Conservation (phyloP, 371 early-diverging fungal species). For the Mucor velutinosus region DNA sequence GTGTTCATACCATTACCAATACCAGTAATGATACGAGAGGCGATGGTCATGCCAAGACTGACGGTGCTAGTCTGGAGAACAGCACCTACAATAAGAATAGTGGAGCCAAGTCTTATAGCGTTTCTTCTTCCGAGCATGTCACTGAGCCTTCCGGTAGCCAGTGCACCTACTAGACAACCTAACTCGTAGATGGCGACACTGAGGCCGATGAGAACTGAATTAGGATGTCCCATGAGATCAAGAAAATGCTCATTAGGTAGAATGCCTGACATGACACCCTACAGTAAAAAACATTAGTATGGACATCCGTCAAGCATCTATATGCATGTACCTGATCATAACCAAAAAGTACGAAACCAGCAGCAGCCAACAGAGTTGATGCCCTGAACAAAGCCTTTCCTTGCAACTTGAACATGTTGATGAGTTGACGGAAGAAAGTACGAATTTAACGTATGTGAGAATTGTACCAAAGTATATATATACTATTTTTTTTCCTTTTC, state of each 20-base stretch:
- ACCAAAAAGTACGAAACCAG: constrained; percentile 40
- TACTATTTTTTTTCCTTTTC: neutral
- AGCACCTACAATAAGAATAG: constrained; percentile 40
- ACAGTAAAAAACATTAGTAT: neutral
- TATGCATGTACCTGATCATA: constrained; percentile 37
- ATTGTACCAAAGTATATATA: neutral
- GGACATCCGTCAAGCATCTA: neutral
- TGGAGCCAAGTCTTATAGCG: constrained; percentile 37
- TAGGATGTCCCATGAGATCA: constrained; percentile 38
- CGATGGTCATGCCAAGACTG: constrained; percentile 33
- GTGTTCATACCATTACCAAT: constrained; percentile 50
- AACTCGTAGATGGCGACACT: constrained; percentile 42
- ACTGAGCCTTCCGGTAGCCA: constrained; percentile 43
- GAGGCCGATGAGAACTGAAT: constrained; percentile 22
- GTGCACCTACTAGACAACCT: constrained; percentile 41
- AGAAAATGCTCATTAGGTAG: constrained; percentile 36
- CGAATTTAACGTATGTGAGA: neutral
- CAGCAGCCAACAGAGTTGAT: constrained; percentile 36
- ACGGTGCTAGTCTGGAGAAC: constrained; percentile 42
- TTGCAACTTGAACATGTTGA: constrained; percentile 15
- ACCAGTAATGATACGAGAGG: constrained; percentile 43
- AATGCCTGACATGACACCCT: constrained; percentile 55
- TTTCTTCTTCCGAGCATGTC: constrained; percentile 47
- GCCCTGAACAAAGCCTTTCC: constrained; percentile 34
- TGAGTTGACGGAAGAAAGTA: neutral